A percentile compares a stretch with the other conserved stretches of the same genome.
Evolutionary conservation across 1,284 basidiomycete genomes (phyloP).

Genomic region (Rhodotorula sp.): DNA sequence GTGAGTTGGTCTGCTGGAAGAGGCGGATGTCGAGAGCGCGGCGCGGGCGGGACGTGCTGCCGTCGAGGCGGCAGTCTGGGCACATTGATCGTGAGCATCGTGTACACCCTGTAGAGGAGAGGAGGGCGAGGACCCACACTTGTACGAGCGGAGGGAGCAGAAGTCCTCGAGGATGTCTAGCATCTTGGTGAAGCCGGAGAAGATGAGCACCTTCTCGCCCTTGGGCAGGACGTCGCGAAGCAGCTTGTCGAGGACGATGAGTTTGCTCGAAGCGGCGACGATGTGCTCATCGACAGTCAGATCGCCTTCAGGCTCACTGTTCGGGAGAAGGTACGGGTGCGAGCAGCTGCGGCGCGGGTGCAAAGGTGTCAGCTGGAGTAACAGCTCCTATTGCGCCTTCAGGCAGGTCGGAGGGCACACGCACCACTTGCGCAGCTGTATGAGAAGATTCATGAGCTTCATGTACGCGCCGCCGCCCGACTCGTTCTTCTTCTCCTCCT

Average conservation of each 20-base stretch:
- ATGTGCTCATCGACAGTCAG: conserved; percentile 62
- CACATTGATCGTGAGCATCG: not conserved
- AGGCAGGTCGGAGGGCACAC: not conserved
- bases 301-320: conserved; percentile 57
- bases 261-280: conserved; percentile 58
- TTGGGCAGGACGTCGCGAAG: conserved; percentile 40
- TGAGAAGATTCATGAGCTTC: conserved; percentile 53
- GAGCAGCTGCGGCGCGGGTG: conserved; percentile 43
- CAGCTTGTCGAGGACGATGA: conserved; percentile 45
- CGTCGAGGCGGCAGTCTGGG: conserved; percentile 38
- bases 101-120: not conserved
- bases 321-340: conserved; percentile 59
- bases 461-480: conserved; percentile 50
- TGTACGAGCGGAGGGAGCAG: conserved; percentile 31
- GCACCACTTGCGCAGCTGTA: conserved; percentile 59
- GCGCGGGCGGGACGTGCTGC: conserved; percentile 54
- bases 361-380: not conserved
- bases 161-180: conserved; percentile 45
- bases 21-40: conserved; percentile 62
- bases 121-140: conserved; percentile 9
- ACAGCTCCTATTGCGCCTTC: conserved; percentile 37
- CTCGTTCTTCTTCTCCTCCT: conserved; percentile 11
- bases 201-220: conserved; percentile 43
- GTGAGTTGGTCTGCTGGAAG: conserved; percentile 62
- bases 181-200: conserved; percentile 58